phyloP scores from a whole-genome alignment of 108 stramenopile species.

The Nitzschia sp. region DNA sequence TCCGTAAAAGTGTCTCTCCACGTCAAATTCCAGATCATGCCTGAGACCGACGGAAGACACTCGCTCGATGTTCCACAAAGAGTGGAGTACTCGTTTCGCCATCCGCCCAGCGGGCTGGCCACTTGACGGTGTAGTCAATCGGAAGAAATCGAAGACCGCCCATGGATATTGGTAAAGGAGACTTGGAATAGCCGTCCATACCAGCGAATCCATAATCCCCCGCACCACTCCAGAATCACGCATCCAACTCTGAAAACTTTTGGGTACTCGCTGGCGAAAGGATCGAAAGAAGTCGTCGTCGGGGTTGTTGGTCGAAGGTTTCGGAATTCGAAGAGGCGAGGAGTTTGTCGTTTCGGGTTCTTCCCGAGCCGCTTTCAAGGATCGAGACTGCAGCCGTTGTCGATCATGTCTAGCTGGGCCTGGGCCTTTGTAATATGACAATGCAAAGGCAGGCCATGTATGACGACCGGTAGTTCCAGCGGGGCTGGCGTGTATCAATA shows the following conservation, averaged over 20 bases:
- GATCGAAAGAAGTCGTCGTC: slow-evolving; percentile 17
- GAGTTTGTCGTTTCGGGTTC: too few relatives aligned
- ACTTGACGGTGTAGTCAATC: not conserved
- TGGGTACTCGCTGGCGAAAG: slow-evolving; percentile 4
- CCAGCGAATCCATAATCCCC: not conserved
- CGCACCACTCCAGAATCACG: not conserved
- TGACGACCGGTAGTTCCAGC: too few relatives aligned
- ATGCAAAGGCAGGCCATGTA: too few relatives aligned
- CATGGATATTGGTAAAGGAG: not conserved
- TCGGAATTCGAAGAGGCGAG: too few relatives aligned
- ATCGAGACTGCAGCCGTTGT: too few relatives aligned
- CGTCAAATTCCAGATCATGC: not conserved
- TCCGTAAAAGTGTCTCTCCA: not conserved
- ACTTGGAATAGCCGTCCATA: not conserved
- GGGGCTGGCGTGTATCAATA: too few relatives aligned
- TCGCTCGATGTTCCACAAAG: too few relatives aligned
- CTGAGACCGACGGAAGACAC: not conserved
- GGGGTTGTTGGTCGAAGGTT: not conserved
- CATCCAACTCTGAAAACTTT: not conserved
- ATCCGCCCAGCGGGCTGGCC: not conserved
- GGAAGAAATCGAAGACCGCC: not conserved
- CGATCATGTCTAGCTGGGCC: too few relatives aligned
- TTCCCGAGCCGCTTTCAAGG: too few relatives aligned
- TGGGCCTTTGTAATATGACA: too few relatives aligned
- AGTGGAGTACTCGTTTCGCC: not conserved